These are phyloP conservation scores for Corrigiola litoralis DNA, from an alignment of 179 eudicot species.

Conservation along the genomic window DNA sequence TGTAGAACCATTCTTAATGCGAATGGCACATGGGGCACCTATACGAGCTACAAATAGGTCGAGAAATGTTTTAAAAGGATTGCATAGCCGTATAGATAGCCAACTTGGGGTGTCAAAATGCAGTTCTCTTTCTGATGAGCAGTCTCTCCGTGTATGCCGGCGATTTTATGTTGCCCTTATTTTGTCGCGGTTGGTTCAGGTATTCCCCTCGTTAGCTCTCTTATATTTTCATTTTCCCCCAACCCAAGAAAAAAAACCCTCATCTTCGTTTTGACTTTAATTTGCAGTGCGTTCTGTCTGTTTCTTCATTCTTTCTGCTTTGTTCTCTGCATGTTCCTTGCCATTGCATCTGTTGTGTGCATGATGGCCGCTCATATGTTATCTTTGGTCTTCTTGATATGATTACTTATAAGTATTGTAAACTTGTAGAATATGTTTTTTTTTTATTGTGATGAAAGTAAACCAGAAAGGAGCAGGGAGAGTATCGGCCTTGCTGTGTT, in stretches of 20 bases:
- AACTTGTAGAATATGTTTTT: neutral
- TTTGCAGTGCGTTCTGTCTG: neutral
- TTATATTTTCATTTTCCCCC: slow-evolving; percentile 3
- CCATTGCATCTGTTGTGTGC: neutral
- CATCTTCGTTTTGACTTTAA: neutral
- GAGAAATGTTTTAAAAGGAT: slow-evolving; percentile 43
- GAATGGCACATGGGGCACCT: slow-evolving; percentile 96
- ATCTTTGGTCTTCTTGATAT: neutral
- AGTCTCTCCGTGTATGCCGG: slow-evolving; percentile 77
- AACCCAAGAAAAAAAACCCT: neutral
- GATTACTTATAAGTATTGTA: too few species aligned
- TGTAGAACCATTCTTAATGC: slow-evolving; percentile 90
- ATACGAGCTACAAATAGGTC: slow-evolving; percentile 47
- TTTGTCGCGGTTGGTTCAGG: slow-evolving; percentile 94
- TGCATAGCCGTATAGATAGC: slow-evolving; percentile 39
- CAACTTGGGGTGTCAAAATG: slow-evolving; percentile 38
- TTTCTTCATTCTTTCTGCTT: neutral
- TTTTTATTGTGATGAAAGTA: neutral
- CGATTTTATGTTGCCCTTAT: slow-evolving; percentile 96
- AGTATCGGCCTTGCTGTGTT: neutral
- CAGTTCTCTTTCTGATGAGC: slow-evolving; percentile 67
- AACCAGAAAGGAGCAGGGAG: neutral
- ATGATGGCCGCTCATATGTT: slow-evolving; percentile 5
- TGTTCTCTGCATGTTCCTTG: neutral
- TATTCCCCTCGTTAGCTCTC: slow-evolving; percentile 18